A percentile compares a stretch with the other conserved stretches of the same genome.
phyloP scores from a whole-genome alignment of 2,329 filamentous ascomycete species.

The Thielaviopsis populi region DNA sequence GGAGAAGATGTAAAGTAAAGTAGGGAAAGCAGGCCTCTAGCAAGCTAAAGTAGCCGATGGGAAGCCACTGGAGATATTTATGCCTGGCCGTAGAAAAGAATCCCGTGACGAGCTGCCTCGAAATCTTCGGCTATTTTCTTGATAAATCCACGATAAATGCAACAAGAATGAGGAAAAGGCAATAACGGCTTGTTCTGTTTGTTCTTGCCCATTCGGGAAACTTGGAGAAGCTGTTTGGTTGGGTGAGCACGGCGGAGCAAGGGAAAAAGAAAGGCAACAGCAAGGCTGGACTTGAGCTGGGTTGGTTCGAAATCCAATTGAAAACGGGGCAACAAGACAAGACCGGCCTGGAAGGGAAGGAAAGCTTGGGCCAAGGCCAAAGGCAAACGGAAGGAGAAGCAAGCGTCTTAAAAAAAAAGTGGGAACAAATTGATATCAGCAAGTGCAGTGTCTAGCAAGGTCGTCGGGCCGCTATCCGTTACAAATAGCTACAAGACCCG shows the following conservation, averaged over 20 bases:
- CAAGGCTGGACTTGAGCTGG: background rate
- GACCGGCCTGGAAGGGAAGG: background rate
- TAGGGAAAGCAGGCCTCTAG: background rate
- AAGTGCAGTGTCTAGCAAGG: too few relatives aligned
- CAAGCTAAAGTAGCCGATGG: background rate
- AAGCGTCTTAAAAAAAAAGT: background rate
- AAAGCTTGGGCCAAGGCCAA: background rate
- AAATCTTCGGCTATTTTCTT: background rate
- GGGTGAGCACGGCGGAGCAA: background rate
- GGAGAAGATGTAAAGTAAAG: background rate
- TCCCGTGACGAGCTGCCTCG: background rate
- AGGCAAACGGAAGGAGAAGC: background rate
- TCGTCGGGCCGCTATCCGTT: too few relatives aligned
- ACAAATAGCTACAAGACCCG: too few relatives aligned
- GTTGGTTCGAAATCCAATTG: background rate
- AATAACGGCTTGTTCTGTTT: background rate
- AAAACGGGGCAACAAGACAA: background rate
- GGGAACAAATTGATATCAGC: background rate
- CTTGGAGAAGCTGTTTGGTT: constrained; percentile 4
- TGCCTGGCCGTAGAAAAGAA: background rate
- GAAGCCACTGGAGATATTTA: background rate
- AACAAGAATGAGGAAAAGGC: background rate
- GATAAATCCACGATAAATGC: background rate
- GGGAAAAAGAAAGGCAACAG: background rate
- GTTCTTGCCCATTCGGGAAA: background rate